These are phyloP conservation scores for Ascochyta lentis DNA, from an alignment of 2,329 filamentous ascomycete genomes.

Conservation along the genomic window DNA sequence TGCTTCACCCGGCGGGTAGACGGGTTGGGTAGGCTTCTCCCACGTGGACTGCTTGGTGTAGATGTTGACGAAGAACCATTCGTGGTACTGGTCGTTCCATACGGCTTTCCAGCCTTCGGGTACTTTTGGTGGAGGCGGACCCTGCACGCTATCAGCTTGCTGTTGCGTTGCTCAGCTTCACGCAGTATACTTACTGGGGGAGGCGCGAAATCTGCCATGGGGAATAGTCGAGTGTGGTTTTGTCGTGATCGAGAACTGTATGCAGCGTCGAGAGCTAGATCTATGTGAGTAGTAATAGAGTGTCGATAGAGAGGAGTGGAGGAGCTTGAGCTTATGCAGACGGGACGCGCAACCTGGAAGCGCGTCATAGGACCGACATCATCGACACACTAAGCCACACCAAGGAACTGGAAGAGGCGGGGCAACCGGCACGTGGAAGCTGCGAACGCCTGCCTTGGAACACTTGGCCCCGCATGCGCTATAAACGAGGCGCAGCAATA, in stretches of 20 bases:
- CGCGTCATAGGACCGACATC: slow-evolving; percentile 35
- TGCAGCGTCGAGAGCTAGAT: not conserved
- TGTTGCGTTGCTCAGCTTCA: slow-evolving; percentile 1
- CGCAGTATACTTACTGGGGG: slow-evolving; percentile 36
- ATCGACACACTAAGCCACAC: slow-evolving; percentile 2
- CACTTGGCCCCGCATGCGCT: not conserved
- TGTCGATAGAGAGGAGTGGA: not conserved
- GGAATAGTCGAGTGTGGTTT: not conserved
- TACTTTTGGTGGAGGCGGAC: slow-evolving; percentile 64
- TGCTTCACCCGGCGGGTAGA: slow-evolving; percentile 61
- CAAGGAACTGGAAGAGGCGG: slow-evolving; percentile 4
- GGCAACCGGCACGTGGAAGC: slow-evolving; percentile 10
- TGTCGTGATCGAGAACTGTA: not conserved
- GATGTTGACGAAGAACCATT: slow-evolving; percentile 94
- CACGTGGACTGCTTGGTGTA: slow-evolving; percentile 89
- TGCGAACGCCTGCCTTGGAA: slow-evolving; percentile 14
- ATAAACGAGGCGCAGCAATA: slow-evolving; percentile 4
- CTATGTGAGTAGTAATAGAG: not conserved
- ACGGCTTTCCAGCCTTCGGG: slow-evolving; percentile 86
- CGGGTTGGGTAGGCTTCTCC: slow-evolving; percentile 78
- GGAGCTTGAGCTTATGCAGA: slow-evolving; percentile 1
- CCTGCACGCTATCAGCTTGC: slow-evolving; percentile 34
- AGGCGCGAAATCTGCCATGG: slow-evolving; percentile 47
- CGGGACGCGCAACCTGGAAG: not conserved
- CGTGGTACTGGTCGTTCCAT: slow-evolving; percentile 85